Evolutionary conservation across 2,329 filamentous ascomycete species (phyloP).

Genomic region (Pseudogymnoascus sp.): DNA sequence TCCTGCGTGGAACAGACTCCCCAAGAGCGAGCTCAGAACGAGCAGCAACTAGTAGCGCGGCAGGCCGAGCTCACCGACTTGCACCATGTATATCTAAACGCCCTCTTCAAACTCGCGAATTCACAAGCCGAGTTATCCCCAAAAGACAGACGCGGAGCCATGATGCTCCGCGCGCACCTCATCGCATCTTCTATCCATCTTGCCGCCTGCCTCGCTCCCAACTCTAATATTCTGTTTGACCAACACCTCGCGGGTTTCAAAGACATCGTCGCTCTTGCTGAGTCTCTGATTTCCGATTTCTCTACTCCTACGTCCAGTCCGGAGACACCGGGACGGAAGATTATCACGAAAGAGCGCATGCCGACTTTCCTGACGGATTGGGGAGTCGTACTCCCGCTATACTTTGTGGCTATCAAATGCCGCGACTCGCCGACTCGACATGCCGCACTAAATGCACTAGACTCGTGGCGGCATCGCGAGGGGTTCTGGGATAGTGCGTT

Average conservation of each 20-base stretch:
- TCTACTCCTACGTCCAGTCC: neutral
- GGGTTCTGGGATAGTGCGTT: constrained; percentile 13
- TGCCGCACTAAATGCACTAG: neutral
- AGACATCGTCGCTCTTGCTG: neutral
- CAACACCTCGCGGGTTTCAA: neutral
- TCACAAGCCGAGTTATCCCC: neutral
- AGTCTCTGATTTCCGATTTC: neutral
- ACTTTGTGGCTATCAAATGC: constrained; percentile 11
- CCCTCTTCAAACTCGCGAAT: neutral
- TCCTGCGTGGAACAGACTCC: neutral
- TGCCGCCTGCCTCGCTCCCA: neutral
- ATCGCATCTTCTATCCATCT: neutral
- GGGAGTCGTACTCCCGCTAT: neutral
- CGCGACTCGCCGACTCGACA: neutral
- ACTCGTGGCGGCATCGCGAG: neutral
- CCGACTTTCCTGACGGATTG: constrained; percentile 5
- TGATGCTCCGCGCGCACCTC: neutral
- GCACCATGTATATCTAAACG: neutral
- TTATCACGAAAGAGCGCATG: neutral
- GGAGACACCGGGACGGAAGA: neutral
- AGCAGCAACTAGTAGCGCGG: neutral
- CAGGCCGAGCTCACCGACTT: neutral
- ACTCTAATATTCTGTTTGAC: neutral
- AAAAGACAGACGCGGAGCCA: neutral
- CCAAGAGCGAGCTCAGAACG: neutral